Percentiles rank a stretch among this genome's conserved stretches.
Conservation (phyloP, 2,329 filamentous ascomycete species). For the Xylaria sp. region DNA sequence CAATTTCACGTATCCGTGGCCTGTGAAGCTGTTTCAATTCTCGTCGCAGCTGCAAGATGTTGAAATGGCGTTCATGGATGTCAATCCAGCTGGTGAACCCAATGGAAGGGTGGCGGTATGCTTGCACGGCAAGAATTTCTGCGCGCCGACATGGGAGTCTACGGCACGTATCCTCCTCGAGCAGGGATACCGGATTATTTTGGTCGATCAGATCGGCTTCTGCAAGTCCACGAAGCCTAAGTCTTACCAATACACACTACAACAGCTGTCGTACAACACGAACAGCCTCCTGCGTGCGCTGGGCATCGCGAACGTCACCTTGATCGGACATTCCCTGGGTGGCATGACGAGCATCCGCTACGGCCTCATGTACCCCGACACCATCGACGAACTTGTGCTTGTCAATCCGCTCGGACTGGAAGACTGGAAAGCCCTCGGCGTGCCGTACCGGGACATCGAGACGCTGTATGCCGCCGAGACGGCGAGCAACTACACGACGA, state of each 20-base stretch:
- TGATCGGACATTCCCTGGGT: slow-evolving; percentile 67
- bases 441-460: slow-evolving; percentile 60
- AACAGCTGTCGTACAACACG: slow-evolving; percentile 64
- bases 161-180: slow-evolving; percentile 57
- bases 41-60: slow-evolving; percentile 59
- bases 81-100: slow-evolving; percentile 51
- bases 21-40: slow-evolving; percentile 61
- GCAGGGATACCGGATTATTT: slow-evolving; percentile 62
- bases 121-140: slow-evolving; percentile 68
- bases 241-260: slow-evolving; percentile 63
- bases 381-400: slow-evolving; percentile 58
- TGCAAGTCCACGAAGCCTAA: slow-evolving; percentile 66
- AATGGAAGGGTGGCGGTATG: slow-evolving; percentile 59
- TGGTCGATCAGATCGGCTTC: slow-evolving; percentile 67
- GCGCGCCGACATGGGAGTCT: slow-evolving; percentile 62
- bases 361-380: slow-evolving; percentile 60
- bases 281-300: slow-evolving; percentile 58
- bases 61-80: slow-evolving; percentile 68
- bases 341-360: slow-evolving; percentile 65
- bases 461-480: slow-evolving; percentile 53
- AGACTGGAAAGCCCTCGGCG: slow-evolving; percentile 62
- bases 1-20: slow-evolving; percentile 65
- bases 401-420: slow-evolving; percentile 66
- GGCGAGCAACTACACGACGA: slow-evolving; percentile 56
- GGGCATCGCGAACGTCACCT: slow-evolving; percentile 55